Evolutionary conservation across 2,329 filamentous ascomycete species (phyloP).

Genomic region (Penicillium sumatraense): DNA sequence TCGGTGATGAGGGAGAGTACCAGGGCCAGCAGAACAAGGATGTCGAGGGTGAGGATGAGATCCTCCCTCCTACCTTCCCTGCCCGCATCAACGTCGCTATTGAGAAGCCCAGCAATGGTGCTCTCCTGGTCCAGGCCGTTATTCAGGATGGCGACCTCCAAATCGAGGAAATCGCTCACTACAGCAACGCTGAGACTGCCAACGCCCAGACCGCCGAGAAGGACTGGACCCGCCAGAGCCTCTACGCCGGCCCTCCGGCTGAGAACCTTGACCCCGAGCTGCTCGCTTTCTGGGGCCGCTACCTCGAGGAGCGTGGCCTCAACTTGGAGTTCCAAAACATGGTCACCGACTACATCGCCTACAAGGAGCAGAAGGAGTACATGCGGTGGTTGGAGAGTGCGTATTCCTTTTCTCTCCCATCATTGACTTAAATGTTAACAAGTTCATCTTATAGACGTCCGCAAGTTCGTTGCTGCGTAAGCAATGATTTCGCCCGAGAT

Average conservation of each 20-base stretch:
- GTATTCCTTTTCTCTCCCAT: slow-evolving; percentile 29
- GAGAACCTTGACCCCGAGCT: slow-evolving; percentile 95
- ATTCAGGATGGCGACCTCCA: slow-evolving; percentile 85
- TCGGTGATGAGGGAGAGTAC: slow-evolving; percentile 63
- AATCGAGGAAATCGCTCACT: slow-evolving; percentile 91
- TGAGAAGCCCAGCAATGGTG: slow-evolving; percentile 84
- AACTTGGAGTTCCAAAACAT: slow-evolving; percentile 85
- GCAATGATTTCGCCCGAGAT: slow-evolving; percentile 1
- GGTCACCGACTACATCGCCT: slow-evolving; percentile 93
- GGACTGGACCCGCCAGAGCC: slow-evolving; percentile 73
- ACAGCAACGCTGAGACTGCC: slow-evolving; percentile 76
- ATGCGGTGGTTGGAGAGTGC: slow-evolving; percentile 79
- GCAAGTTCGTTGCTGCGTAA: slow-evolving; percentile 78
- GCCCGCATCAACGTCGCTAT: slow-evolving; percentile 84
- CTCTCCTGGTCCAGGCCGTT: slow-evolving; percentile 82
- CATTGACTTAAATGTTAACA: slow-evolving; percentile 4
- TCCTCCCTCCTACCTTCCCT: slow-evolving; percentile 68
- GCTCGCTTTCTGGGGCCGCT: slow-evolving; percentile 88
- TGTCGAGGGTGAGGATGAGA: slow-evolving; percentile 51
- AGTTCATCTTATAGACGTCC: slow-evolving; percentile 64
- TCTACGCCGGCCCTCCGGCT: slow-evolving; percentile 92
- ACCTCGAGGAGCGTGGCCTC: slow-evolving; percentile 92
- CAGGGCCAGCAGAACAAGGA: slow-evolving; percentile 60
- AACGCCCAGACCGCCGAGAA: slow-evolving; percentile 75
- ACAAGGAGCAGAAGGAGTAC: slow-evolving; percentile 99